phyloP scores from a whole-genome alignment of 2,329 filamentous ascomycete species.

The Arachnomyces sp. region DNA sequence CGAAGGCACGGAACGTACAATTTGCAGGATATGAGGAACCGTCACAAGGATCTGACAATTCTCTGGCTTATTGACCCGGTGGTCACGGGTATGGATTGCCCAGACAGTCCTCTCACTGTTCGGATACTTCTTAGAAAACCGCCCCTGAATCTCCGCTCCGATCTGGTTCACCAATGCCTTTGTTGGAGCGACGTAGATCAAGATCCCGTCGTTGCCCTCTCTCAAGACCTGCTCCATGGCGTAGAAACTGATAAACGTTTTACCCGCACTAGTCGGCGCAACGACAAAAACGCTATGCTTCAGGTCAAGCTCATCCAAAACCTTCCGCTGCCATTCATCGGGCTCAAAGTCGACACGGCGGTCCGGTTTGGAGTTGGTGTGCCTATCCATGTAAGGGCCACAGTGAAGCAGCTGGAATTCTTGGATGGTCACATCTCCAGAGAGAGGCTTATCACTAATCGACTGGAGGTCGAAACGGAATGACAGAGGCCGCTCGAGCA shows the following conservation, averaged over 20 bases:
- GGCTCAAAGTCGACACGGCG: conserved; percentile 63
- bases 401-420: conserved; percentile 62
- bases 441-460: conserved; percentile 1
- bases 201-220: conserved; percentile 57
- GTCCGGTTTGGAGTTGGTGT: conserved; percentile 60
- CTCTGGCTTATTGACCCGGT: conserved; percentile 62
- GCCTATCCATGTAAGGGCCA: conserved; percentile 67
- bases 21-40: conserved; percentile 69
- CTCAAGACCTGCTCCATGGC: conserved; percentile 70
- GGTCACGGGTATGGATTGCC: conserved; percentile 70
- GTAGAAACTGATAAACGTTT: conserved; percentile 74
- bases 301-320: conserved; percentile 64
- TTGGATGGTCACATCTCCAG: conserved; percentile 1
- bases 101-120: conserved; percentile 60
- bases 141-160: conserved; percentile 65
- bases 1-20: conserved; percentile 22
- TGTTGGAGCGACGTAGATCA: conserved; percentile 73
- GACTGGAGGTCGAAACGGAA: not conserved
- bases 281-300: conserved; percentile 65
- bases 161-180: conserved; percentile 80
- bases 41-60: conserved; percentile 70
- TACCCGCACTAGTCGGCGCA: conserved; percentile 69
- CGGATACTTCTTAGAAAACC: conserved; percentile 59
- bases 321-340: conserved; percentile 66
- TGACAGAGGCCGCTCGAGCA: not conserved